Conservation (phyloP, 208 protist genomes). For the Hexamita inflata region DNA sequence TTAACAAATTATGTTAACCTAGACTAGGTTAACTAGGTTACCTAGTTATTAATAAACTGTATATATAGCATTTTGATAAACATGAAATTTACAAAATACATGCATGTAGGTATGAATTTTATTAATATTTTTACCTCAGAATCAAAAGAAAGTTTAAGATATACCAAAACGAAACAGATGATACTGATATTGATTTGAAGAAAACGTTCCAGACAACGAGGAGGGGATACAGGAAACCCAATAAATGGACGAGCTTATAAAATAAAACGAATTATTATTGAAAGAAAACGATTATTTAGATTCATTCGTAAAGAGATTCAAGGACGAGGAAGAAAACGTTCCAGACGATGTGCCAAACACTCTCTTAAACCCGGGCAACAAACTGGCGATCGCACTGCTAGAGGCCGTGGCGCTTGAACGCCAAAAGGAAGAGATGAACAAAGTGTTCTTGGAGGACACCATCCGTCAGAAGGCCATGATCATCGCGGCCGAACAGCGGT, state of each 20-base stretch:
- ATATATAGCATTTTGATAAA: too few relatives aligned
- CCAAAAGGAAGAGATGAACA: not conserved
- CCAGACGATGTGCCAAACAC: not conserved
- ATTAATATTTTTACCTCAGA: too few relatives aligned
- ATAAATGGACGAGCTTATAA: constrained; percentile 20
- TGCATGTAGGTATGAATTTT: too few relatives aligned
- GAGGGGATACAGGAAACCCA: not conserved
- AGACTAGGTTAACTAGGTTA: too few relatives aligned
- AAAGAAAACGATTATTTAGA: constrained; percentile 24
- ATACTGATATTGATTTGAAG: too few relatives aligned
- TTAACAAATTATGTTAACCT: too few relatives aligned
- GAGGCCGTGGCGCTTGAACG: not conserved
- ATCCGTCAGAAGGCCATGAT: not conserved
- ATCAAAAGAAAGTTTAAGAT: too few relatives aligned
- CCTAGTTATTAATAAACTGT: too few relatives aligned
- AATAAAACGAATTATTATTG: constrained; percentile 23
- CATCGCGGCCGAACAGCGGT: not conserved
- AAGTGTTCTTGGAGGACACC: not conserved
- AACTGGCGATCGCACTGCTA: not conserved
- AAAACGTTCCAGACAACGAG: too few relatives aligned
- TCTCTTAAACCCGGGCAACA: not conserved
- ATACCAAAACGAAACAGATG: too few relatives aligned
- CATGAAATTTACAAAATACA: too few relatives aligned
- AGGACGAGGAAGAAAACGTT: not conserved
- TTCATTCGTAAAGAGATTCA: constrained; percentile 9